Percentiles rank a stretch among this genome's conserved stretches.
Evolutionary conservation across 1,284 basidiomycete genomes (phyloP).

Genomic region (Waitea zeae): DNA sequence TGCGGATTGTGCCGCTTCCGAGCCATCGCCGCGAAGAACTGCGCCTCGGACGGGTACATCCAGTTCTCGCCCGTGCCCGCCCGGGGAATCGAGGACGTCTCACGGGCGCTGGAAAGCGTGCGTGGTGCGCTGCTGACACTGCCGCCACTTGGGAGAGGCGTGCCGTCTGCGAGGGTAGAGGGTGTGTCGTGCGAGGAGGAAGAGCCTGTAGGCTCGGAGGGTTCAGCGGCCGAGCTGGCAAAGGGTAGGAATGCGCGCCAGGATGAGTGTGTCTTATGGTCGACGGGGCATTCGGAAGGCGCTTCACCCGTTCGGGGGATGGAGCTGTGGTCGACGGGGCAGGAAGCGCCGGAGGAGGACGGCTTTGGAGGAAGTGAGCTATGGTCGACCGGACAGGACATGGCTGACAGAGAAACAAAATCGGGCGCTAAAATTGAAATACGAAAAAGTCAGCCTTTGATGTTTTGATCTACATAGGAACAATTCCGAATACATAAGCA

Average conservation of each 20-base stretch:
- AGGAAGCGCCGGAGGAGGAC: constrained; percentile 9
- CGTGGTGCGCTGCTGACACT: constrained; percentile 11
- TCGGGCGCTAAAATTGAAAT: no score
- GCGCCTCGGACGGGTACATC: constrained; percentile 97
- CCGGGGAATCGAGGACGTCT: constrained; percentile 82
- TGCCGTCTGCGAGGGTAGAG: constrained; percentile 7
- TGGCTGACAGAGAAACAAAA: constrained; percentile 3
- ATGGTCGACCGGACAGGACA: constrained; percentile 39
- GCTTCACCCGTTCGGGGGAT: constrained; percentile 3
- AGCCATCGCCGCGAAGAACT: constrained; percentile 92
- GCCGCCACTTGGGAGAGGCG: constrained; percentile 7
- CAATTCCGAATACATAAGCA: no score
- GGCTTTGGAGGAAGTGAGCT: constrained; percentile 11
- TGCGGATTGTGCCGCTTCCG: constrained; percentile 83
- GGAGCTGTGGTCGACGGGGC: constrained; percentile 38
- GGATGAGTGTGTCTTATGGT: constrained; percentile 20
- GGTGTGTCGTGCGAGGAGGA: constrained; percentile 7
- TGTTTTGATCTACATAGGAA: no score
- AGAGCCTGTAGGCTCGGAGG: neutral
- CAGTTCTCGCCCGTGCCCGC: constrained; percentile 47
- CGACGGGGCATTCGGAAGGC: constrained; percentile 22
- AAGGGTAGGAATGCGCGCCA: constrained; percentile 32
- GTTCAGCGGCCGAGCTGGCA: constrained; percentile 13
- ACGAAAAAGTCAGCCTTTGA: no score
- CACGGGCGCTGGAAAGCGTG: constrained; percentile 46